Evolutionary conservation across 768 basidiomycete species (phyloP).

Genomic region (Dioszegia hungarica): DNA sequence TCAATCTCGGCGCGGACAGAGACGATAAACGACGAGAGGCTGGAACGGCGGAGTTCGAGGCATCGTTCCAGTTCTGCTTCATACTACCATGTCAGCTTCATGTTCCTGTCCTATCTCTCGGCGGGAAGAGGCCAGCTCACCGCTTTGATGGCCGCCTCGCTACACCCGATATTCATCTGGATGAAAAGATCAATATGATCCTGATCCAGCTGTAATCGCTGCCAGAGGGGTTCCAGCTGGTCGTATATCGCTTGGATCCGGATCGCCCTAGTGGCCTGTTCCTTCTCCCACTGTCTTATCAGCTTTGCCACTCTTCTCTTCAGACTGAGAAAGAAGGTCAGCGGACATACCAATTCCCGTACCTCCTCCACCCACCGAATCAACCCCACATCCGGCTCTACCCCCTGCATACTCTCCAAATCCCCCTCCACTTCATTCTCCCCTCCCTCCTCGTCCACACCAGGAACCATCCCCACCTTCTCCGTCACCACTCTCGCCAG

Average conservation of each 20-base stretch:
- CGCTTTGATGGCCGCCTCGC: slow-evolving; percentile 66
- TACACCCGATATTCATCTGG: slow-evolving; percentile 73
- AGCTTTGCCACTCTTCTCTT: not conserved
- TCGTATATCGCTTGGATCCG: slow-evolving; percentile 93
- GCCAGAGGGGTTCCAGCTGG: slow-evolving; percentile 85
- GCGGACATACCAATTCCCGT: slow-evolving; percentile 46
- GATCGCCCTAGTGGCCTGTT: slow-evolving; percentile 68
- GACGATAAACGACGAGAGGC: slow-evolving; percentile 76
- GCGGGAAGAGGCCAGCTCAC: slow-evolving; percentile 49
- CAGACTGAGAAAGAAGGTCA: not conserved
- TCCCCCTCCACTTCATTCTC: slow-evolving; percentile 52
- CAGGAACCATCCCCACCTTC: slow-evolving; percentile 1
- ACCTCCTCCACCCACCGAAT: slow-evolving; percentile 64
- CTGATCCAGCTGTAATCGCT: slow-evolving; percentile 72
- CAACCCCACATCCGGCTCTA: slow-evolving; percentile 73
- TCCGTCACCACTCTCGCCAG: slow-evolving; percentile 60
- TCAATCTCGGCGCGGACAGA: slow-evolving; percentile 77
- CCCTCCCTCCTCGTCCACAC: slow-evolving; percentile 49
- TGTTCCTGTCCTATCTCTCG: too few relatives aligned
- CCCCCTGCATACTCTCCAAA: slow-evolving; percentile 55
- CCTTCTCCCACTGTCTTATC: slow-evolving; percentile 57
- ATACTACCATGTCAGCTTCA: slow-evolving; percentile 53
- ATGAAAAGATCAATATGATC: slow-evolving; percentile 87
- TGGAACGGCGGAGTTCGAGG: slow-evolving; percentile 78
- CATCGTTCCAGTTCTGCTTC: slow-evolving; percentile 86